A percentile compares a stretch with the other conserved stretches of the same genome.
These are phyloP conservation scores for Cryphonectria nitschkei DNA, from an alignment of 2,329 filamentous ascomycete species.

Conservation along the genomic window DNA sequence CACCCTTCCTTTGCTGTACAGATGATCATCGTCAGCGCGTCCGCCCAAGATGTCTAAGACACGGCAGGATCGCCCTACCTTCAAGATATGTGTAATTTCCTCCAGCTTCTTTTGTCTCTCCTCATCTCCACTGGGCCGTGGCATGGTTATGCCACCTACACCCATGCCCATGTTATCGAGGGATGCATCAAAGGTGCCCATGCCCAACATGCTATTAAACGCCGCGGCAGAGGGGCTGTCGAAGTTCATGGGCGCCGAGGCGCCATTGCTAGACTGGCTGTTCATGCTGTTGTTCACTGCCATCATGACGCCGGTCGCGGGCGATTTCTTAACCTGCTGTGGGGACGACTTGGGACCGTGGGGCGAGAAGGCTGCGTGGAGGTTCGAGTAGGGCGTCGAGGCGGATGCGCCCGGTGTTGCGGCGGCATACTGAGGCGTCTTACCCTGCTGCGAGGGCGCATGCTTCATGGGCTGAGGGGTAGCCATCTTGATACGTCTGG, in stretches of 20 bases:
- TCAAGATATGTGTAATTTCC: conserved; percentile 52
- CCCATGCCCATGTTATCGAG: conserved; percentile 56
- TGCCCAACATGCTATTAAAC: conserved; percentile 59
- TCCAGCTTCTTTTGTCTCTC: conserved; percentile 60
- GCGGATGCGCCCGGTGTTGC: conserved; percentile 71
- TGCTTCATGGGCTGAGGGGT: conserved; percentile 57
- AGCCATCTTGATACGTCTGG: conserved; percentile 42
- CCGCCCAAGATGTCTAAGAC: conserved; percentile 35
- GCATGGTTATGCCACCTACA: conserved; percentile 49
- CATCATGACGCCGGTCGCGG: conserved; percentile 56
- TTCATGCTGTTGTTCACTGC: conserved; percentile 32
- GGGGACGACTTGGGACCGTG: conserved; percentile 62
- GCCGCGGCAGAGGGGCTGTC: conserved; percentile 68
- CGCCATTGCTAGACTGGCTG: conserved; percentile 13
- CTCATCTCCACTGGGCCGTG: conserved; percentile 50
- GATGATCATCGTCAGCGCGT: conserved; percentile 34
- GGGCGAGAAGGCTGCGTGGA: conserved; percentile 62
- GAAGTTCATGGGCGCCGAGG: conserved; percentile 50
- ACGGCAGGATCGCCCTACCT: conserved; percentile 42
- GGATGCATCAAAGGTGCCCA: conserved; percentile 53
- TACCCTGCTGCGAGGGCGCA: conserved; percentile 54
- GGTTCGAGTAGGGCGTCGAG: conserved; percentile 61
- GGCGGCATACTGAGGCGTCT: conserved; percentile 55
- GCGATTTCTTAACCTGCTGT: conserved; percentile 67
- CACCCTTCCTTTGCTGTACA: conserved; percentile 52